A percentile compares a stretch with the other conserved stretches of the same genome.
Conservation (phyloP, 352 stramenopile genomes). For the Globisporangium perplexum region DNA sequence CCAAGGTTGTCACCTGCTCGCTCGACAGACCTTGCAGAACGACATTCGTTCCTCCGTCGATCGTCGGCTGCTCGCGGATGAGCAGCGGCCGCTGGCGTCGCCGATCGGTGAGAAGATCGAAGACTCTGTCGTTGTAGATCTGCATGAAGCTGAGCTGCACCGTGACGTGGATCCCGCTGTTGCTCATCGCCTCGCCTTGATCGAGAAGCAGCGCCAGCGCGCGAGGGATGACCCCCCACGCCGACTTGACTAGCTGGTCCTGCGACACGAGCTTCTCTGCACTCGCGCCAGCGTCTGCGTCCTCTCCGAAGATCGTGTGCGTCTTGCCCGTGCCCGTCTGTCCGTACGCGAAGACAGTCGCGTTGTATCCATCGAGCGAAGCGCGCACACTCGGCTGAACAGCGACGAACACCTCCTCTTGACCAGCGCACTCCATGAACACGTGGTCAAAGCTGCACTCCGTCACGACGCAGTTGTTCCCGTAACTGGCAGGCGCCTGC, state of each 20-base stretch:
- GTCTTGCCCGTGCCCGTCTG: slow-evolving; percentile 91
- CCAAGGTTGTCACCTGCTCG: slow-evolving; percentile 29
- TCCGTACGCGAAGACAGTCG: slow-evolving; percentile 90
- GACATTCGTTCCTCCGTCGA: slow-evolving; percentile 49
- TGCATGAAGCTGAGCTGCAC: slow-evolving; percentile 88
- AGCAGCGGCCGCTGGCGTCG: slow-evolving; percentile 62
- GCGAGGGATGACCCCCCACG: slow-evolving; percentile 79
- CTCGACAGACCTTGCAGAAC: slow-evolving; percentile 56
- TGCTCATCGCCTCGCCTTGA: slow-evolving; percentile 8
- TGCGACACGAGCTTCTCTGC: background rate
- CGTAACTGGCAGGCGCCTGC: slow-evolving; percentile 4
- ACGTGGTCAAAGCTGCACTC: slow-evolving; percentile 74
- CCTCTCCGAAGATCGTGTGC: slow-evolving; percentile 86
- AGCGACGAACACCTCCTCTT: slow-evolving; percentile 75
- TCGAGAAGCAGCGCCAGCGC: slow-evolving; percentile 67
- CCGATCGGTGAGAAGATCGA: slow-evolving; percentile 82
- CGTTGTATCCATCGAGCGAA: slow-evolving; percentile 81
- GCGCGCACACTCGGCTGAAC: slow-evolving; percentile 60
- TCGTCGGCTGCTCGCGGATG: slow-evolving; percentile 52
- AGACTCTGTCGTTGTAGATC: slow-evolving; percentile 94
- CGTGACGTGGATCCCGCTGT: slow-evolving; percentile 21
- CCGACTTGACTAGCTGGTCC: slow-evolving; percentile 6
- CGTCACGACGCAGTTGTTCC: slow-evolving; percentile 28
- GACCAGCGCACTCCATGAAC: slow-evolving; percentile 51
- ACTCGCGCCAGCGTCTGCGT: slow-evolving; percentile 11